Percentiles rank a stretch among this genome's conserved stretches.
Evolutionary conservation across 2,329 filamentous ascomycete genomes (phyloP).

Genomic region (Ceratocystis cacaofunesta): DNA sequence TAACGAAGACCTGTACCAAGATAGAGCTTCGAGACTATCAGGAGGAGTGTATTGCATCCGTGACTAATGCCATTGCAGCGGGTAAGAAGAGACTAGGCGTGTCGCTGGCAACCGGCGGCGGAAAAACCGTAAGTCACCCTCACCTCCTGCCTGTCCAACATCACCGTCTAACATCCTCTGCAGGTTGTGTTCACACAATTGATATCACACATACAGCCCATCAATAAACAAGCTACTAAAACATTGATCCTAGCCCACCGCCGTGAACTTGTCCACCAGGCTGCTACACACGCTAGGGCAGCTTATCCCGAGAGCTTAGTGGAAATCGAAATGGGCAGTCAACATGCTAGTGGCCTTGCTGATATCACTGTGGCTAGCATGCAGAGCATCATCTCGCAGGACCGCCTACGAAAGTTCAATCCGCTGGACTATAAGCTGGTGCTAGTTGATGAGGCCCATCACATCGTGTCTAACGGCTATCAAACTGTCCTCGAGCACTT

Average conservation of each 20-base stretch:
- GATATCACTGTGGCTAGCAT: constrained; percentile 93
- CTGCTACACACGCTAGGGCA: constrained; percentile 64
- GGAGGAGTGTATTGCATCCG: constrained; percentile 77
- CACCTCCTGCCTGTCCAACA: neutral
- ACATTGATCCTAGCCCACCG: constrained; percentile 88
- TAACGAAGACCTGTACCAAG: neutral
- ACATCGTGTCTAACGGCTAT: constrained; percentile 79
- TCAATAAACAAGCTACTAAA: constrained; percentile 45
- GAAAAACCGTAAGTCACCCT: constrained; percentile 55
- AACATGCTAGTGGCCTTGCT: constrained; percentile 60
- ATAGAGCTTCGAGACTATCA: constrained; percentile 68
- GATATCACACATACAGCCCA: constrained; percentile 57
- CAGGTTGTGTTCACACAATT: constrained; percentile 93
- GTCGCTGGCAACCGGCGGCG: constrained; percentile 74
- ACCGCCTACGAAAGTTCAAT: constrained; percentile 70
- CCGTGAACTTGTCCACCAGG: constrained; percentile 86
- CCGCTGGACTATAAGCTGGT: constrained; percentile 71
- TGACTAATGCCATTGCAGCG: constrained; percentile 50
- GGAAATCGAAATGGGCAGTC: constrained; percentile 80
- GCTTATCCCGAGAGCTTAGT: constrained; percentile 69
- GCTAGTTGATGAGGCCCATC: constrained; percentile 90
- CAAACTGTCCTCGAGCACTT: constrained; percentile 66
- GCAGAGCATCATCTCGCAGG: constrained; percentile 63
- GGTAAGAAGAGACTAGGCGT: constrained; percentile 71
- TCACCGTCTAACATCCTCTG: neutral